phyloP scores from a whole-genome alignment of 2,329 filamentous ascomycete species.

The Metarhizium sp. region DNA sequence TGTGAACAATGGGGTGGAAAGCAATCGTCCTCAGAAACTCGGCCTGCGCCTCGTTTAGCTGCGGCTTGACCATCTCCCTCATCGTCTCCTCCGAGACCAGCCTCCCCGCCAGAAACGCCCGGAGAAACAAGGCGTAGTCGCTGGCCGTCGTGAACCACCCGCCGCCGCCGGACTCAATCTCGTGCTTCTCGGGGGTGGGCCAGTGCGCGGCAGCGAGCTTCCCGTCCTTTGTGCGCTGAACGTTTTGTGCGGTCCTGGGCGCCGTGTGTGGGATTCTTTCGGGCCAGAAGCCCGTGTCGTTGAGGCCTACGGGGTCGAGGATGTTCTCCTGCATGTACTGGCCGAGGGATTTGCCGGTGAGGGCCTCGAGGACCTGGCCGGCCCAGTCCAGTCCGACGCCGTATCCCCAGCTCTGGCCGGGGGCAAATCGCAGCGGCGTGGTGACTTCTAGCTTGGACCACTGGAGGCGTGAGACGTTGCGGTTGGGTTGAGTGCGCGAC shows the following conservation, averaged over 20 bases:
- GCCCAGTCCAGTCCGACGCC: slow-evolving; percentile 38
- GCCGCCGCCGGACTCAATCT: slow-evolving; percentile 31
- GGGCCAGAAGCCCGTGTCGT: slow-evolving; percentile 27
- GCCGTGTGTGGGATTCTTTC: slow-evolving; percentile 15
- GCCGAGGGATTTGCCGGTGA: slow-evolving; percentile 26
- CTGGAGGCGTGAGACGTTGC: slow-evolving; percentile 20
- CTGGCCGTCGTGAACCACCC: slow-evolving; percentile 31
- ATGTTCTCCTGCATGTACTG: slow-evolving; percentile 27
- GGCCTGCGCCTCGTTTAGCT: slow-evolving; percentile 24
- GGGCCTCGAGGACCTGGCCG: slow-evolving; percentile 31
- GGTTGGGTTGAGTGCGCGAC: slow-evolving; percentile 23
- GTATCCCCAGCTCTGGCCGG: slow-evolving; percentile 41
- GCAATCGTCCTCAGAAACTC: slow-evolving; percentile 10
- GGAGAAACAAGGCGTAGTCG: slow-evolving; percentile 29
- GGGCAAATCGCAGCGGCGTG: slow-evolving; percentile 33
- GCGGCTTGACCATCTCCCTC: slow-evolving; percentile 29
- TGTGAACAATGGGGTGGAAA: slow-evolving; percentile 13
- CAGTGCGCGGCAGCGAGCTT: slow-evolving; percentile 11
- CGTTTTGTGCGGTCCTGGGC: slow-evolving; percentile 12
- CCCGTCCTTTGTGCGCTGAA: slow-evolving; percentile 12
- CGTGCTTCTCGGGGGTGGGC: slow-evolving; percentile 18
- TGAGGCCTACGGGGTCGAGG: slow-evolving; percentile 26
- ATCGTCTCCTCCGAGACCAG: slow-evolving; percentile 21
- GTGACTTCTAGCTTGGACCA: slow-evolving; percentile 27
- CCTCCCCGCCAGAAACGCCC: slow-evolving; percentile 19